Conservation (phyloP, 495 filamentous ascomycete genomes). For the Penicillium nucicola region DNA sequence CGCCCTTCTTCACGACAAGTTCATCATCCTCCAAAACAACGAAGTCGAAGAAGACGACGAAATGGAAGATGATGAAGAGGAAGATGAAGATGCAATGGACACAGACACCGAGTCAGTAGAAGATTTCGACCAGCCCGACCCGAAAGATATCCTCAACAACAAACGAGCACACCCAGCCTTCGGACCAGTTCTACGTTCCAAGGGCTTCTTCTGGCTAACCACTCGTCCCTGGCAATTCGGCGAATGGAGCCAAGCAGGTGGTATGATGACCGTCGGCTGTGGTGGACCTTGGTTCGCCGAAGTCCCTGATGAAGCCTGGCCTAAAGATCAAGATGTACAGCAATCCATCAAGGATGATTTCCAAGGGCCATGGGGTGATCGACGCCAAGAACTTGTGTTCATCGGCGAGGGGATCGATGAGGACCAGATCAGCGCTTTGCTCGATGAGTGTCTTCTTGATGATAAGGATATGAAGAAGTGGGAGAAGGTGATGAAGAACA, state of each 20-base stretch:
- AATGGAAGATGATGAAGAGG: slow-evolving; percentile 33
- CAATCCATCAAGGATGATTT: slow-evolving; percentile 45
- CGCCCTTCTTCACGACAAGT: slow-evolving; percentile 50
- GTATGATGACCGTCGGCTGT: slow-evolving; percentile 53
- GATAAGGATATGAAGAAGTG: slow-evolving; percentile 48
- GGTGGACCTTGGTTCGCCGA: slow-evolving; percentile 55
- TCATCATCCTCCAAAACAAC: slow-evolving; percentile 48
- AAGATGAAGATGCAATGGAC: slow-evolving; percentile 35
- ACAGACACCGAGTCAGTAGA: slow-evolving; percentile 33
- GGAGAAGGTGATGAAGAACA: slow-evolving; percentile 47
- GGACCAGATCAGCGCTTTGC: slow-evolving; percentile 31
- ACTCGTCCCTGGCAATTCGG: slow-evolving; percentile 45
- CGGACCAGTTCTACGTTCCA: slow-evolving; percentile 41
- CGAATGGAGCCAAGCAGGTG: slow-evolving; percentile 60
- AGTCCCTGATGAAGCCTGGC: slow-evolving; percentile 42
- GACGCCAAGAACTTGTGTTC: slow-evolving; percentile 58
- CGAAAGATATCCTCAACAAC: slow-evolving; percentile 38
- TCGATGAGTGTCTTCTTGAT: slow-evolving; percentile 50
- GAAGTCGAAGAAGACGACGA: slow-evolving; percentile 37
- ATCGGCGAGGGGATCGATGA: slow-evolving; percentile 53
- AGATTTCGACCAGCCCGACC: slow-evolving; percentile 36
- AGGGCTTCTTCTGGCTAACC: slow-evolving; percentile 47
- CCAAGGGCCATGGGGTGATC: slow-evolving; percentile 53
- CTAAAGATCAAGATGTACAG: slow-evolving; percentile 40
- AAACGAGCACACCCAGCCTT: slow-evolving; percentile 42